phyloP scores from a whole-genome alignment of 2,329 filamentous ascomycete genomes.

The Exutisphaerella laricina region DNA sequence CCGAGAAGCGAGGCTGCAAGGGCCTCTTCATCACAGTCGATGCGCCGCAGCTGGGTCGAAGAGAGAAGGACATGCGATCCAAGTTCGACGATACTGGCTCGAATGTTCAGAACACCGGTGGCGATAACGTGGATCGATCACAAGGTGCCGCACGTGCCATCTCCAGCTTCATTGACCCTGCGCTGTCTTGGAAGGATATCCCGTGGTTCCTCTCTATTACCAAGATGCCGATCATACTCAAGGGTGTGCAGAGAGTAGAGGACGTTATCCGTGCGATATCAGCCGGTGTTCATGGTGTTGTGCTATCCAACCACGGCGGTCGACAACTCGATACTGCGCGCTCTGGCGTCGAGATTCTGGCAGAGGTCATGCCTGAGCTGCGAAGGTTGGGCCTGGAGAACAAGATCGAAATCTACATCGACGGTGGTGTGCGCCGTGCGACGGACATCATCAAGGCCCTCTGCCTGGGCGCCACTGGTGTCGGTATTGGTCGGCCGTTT shows the following conservation, averaged over 20 bases:
- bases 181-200: slow-evolving; percentile 80
- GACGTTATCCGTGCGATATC: slow-evolving; percentile 75
- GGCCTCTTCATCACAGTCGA: slow-evolving; percentile 98
- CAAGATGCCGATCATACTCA: slow-evolving; percentile 89
- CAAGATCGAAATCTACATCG: slow-evolving; percentile 73
- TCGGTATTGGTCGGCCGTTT: slow-evolving; percentile 92
- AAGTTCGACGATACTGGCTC: slow-evolving; percentile 71
- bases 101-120: slow-evolving; percentile 65
- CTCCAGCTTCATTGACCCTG: slow-evolving; percentile 92
- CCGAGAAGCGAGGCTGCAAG: slow-evolving; percentile 85
- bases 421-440: slow-evolving; percentile 82
- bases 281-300: slow-evolving; percentile 77
- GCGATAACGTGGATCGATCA: slow-evolving; percentile 69
- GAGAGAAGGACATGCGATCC: slow-evolving; percentile 95
- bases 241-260: slow-evolving; percentile 93
- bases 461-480: slow-evolving; percentile 83
- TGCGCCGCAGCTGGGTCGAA: slow-evolving; percentile 85
- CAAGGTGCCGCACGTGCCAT: slow-evolving; percentile 95
- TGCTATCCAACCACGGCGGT: slow-evolving; percentile 93
- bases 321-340: slow-evolving; percentile 88
- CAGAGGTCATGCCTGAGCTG: slow-evolving; percentile 80
- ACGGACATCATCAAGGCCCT: slow-evolving; percentile 95
- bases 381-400: slow-evolving; percentile 51
- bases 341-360: slow-evolving; percentile 81
- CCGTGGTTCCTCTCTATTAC: slow-evolving; percentile 78